Conservation (phyloP, 345 rosid species). For the Conringia planisiliqua region DNA sequence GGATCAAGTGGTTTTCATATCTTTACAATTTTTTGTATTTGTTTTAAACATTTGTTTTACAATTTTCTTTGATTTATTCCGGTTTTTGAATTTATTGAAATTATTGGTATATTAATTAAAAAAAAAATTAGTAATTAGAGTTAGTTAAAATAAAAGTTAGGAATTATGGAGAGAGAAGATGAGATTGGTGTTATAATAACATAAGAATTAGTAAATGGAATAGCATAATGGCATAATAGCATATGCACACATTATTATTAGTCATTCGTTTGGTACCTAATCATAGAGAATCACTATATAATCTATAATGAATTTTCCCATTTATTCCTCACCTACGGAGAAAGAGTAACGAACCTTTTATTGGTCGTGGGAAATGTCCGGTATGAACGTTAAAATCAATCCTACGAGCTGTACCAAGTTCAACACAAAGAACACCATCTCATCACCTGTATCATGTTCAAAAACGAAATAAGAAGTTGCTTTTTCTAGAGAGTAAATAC, state of each 20-base stretch:
- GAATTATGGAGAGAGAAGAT: too few relatives aligned
- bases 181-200: too few relatives aligned
- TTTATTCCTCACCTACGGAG: not conserved
- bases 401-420: constrained; percentile 22
- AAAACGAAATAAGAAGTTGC: not conserved
- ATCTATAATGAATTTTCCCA: not conserved
- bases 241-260: not conserved
- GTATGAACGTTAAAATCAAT: constrained; percentile 19
- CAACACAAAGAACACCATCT: constrained; percentile 28
- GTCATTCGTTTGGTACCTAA: not conserved
- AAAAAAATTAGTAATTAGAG: too few relatives aligned
- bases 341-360: not conserved
- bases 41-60: too few relatives aligned
- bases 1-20: too few relatives aligned
- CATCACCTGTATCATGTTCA: constrained; percentile 15
- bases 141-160: too few relatives aligned
- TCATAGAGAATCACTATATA: not conserved
- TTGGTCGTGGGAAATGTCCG: constrained; percentile 12
- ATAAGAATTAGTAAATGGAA: not conserved
- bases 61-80: too few relatives aligned
- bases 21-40: too few relatives aligned
- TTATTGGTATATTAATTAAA: too few relatives aligned
- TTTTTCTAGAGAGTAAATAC: not conserved
- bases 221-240: not conserved
- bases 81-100: too few relatives aligned